Base-by-base conservation (phyloP, 805 yeast species). In the Wickerhamomyces bisporus region DNA sequence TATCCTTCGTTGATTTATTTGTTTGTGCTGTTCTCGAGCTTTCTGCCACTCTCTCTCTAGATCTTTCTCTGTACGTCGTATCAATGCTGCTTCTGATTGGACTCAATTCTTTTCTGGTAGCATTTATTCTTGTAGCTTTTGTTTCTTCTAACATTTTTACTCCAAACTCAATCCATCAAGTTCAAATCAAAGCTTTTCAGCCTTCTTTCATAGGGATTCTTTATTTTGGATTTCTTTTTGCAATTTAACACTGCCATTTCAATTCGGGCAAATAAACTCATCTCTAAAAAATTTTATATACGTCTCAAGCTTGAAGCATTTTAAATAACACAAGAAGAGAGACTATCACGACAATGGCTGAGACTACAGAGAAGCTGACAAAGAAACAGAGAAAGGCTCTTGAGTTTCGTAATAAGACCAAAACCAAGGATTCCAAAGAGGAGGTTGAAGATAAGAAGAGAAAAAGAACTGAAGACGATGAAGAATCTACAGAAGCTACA, bases 381-480 rank as follows among this genome's bases (percentile, higher is more conserved):
- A 80, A 79, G 65, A 80, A 78, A 51, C 79, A 81, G 57, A 66
- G 65, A 39, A 80, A 80, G 53, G 82, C 84, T 10, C 67, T 77
- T 30, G 75, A 73, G 51, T 80, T 79, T 58, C 66, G 75, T 37
- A 59, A 60, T 42, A 64, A 62, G 43, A 60, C 49, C 14, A 44
- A 47, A 24, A 41, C 33, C 20, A 43, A 43, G 26, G 40, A 36
- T 15, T 47, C 59, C 1, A 31, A 27, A 12, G 31, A 30, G 12
- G 30, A 31, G 16, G 57, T 50, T 26, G 58, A 55, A 34, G 49
- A 34, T 23, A 43, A 47, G 6, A 46, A 48, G 26, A 52, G 15
- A 42, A 48, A 42, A 38, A 35, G 31, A 20, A 21, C 10, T 36
- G 39, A 47, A 47, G 32, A 30, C 5, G 25, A n/a, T 10, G 32